Base-by-base conservation (phyloP, 768 basidiomycete genomes). In the Leucocoprinus birnbaumii region DNA sequence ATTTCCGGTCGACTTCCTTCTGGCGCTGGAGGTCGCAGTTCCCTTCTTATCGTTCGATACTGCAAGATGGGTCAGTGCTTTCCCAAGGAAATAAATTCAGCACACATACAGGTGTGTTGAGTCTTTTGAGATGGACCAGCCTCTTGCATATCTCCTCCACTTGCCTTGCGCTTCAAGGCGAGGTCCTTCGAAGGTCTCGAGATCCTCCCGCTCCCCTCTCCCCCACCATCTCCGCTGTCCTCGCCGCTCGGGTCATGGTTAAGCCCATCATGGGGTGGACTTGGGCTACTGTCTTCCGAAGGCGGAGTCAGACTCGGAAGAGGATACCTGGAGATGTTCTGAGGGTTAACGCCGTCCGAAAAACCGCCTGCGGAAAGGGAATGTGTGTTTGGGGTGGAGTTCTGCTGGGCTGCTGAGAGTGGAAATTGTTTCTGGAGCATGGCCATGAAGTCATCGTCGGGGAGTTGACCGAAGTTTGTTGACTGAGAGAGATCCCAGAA, bases 211-310 rank as follows among this genome's bases (percentile, higher is more conserved):
- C 35, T 43, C 6, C 46, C 40, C 3, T 31, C 41, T 13, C 47
- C 47, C 3, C 44, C 52, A n/a, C 43, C 52, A 55, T 37, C 84
- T 5, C 73, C 70, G 18, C 70, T 65, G 26, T 78, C 75, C 38
- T 77, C 72, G 22, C 63, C 65, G 48, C 65, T 65, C 45, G 58
- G 54, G 21, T 73, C 68, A 42, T 71, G 64, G 38, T 73, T 72
- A 21, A 73, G 69, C 60, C 37, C 53, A 38, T 41, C 48, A 6
- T 80, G 81, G 3, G 85, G 80, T 2, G 91, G 88, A 61, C 89
- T 91, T 34, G 90, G 89, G 58, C 86, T 88, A 68, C 85, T 89
- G 62, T 89, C 87, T 61, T 88, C 89, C 0, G 86, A 86, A 1
- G 83, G 79, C 3, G 89, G 84, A 21, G 80, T 82, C 42, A 80